These are phyloP conservation scores for Cryphonectria carpinicola DNA, from an alignment of 2,329 filamentous ascomycete species.

Conservation along the genomic window DNA sequence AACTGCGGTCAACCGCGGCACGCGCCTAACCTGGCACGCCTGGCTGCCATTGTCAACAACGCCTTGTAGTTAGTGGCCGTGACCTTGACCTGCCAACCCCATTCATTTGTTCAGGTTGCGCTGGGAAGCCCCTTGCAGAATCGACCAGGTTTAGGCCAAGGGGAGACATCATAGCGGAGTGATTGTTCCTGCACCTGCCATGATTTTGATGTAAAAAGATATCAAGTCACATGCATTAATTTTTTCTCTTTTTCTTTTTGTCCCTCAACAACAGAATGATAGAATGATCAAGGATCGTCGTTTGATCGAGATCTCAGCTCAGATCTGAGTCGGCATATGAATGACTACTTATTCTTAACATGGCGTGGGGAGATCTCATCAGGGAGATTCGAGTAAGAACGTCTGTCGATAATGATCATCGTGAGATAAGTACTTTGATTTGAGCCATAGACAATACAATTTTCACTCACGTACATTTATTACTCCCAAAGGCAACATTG, in stretches of 20 bases:
- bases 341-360: background rate
- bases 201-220: background rate
- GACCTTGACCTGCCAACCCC: background rate
- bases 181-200: slow-evolving; percentile 1
- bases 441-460: background rate
- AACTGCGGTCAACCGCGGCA: background rate
- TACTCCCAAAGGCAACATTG: background rate
- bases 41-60: background rate
- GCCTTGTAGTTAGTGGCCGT: background rate
- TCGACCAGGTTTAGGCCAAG: slow-evolving; percentile 1
- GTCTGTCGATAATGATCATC: background rate
- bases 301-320: background rate
- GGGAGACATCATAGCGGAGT: background rate
- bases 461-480: background rate
- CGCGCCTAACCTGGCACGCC: slow-evolving; percentile 3
- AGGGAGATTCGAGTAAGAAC: background rate
- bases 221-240: background rate
- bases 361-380: background rate
- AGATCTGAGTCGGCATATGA: background rate
- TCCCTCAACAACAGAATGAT: background rate
- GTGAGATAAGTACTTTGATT: background rate
- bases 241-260: background rate
- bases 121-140: background rate
- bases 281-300: background rate
- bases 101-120: background rate